Conservation (phyloP, 805 yeast genomes). For the Pichia eremophila region DNA sequence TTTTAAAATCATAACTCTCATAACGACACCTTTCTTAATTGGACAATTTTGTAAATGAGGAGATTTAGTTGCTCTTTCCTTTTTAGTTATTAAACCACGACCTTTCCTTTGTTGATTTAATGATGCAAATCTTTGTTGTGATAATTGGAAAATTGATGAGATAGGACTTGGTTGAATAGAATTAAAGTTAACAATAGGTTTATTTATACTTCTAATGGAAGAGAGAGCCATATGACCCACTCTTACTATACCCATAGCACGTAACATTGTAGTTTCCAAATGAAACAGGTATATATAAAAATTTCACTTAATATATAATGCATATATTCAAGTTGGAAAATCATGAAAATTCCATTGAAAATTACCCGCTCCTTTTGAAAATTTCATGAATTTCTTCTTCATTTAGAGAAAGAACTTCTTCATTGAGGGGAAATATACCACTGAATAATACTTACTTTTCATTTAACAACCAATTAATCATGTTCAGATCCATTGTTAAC, state of each 20-base stretch:
- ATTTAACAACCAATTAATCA: not conserved
- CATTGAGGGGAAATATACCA: too few species aligned
- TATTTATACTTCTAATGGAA: too few species aligned
- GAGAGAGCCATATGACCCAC: too few species aligned
- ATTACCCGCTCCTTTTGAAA: too few species aligned
- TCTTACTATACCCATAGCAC: too few species aligned
- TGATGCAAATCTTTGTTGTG: constrained; percentile 52
- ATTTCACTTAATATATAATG: too few species aligned
- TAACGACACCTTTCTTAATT: constrained; percentile 84
- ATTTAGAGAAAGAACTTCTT: too few species aligned
- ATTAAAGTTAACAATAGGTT: not conserved
- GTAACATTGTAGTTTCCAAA: not conserved
- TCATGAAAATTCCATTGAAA: too few species aligned
- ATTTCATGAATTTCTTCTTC: too few species aligned
- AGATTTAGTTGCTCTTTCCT: constrained; percentile 42
- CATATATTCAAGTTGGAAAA: too few species aligned
- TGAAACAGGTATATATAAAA: too few species aligned
- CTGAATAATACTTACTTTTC: too few species aligned
- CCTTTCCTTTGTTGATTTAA: constrained; percentile 72
- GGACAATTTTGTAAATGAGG: constrained; percentile 84
- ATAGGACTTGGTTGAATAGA: not conserved
- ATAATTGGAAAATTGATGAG: constrained; percentile 10
- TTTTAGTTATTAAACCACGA: constrained; percentile 31
- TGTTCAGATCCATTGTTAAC: not conserved
- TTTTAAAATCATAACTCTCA: constrained; percentile 87